A percentile compares a stretch with the other conserved stretches of the same genome.
These are phyloP conservation scores for Hemileia vastatrix DNA, from an alignment of 1,284 basidiomycete species.

Conservation along the genomic window DNA sequence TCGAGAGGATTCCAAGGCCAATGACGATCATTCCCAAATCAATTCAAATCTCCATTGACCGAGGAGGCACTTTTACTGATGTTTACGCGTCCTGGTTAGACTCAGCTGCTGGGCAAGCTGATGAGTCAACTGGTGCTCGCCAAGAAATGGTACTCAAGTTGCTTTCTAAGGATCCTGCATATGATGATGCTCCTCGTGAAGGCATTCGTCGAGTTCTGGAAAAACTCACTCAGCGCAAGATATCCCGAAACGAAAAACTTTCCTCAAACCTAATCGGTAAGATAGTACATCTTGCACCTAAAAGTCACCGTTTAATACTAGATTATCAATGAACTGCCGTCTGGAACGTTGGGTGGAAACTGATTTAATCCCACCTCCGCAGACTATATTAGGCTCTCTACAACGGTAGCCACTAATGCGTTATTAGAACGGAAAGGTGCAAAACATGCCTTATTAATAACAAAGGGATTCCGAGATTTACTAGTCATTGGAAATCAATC, in stretches of 20 bases:
- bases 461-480: slow-evolving; percentile 77
- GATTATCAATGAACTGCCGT: background rate
- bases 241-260: slow-evolving; percentile 59
- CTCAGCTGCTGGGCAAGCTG: slow-evolving; percentile 12
- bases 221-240: slow-evolving; percentile 57
- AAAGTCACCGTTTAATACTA: slow-evolving; percentile 19
- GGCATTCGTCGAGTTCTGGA: slow-evolving; percentile 86
- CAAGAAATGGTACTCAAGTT: slow-evolving; percentile 46
- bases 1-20: too few species aligned
- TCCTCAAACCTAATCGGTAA: slow-evolving; percentile 72
- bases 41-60: slow-evolving; percentile 44
- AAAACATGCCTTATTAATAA: slow-evolving; percentile 81
- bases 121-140: background rate
- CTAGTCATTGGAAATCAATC: slow-evolving; percentile 86
- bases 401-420: slow-evolving; percentile 94
- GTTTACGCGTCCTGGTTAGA: slow-evolving; percentile 38
- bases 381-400: slow-evolving; percentile 87
- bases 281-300: background rate
- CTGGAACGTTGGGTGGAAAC: slow-evolving; percentile 25
- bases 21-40: too few species aligned
- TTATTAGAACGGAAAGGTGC: slow-evolving; percentile 87
- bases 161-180: slow-evolving; percentile 51
- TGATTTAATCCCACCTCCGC: slow-evolving; percentile 29
- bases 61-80: slow-evolving; percentile 37
- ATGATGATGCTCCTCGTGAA: slow-evolving; percentile 85